Evolutionary conservation across 257 asterid species (phyloP).

Genomic region (Leonotis leonurus): DNA sequence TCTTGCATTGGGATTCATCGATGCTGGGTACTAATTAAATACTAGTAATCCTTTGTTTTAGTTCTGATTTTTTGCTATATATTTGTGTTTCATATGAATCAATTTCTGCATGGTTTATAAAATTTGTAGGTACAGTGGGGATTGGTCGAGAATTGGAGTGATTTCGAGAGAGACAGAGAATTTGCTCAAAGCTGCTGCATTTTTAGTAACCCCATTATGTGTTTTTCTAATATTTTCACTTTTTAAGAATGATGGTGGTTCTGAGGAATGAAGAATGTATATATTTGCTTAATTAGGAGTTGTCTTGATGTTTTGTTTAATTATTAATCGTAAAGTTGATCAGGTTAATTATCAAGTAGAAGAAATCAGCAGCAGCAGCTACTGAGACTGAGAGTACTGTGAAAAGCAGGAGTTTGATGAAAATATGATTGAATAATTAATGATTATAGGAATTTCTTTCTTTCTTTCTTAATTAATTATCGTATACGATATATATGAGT

Average conservation of each 20-base stretch:
- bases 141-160: constrained; percentile 86
- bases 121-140: constrained; percentile 76
- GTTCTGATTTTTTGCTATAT: neutral
- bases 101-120: neutral
- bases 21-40: constrained; percentile 74
- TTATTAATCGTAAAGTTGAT: too few species aligned
- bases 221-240: constrained; percentile 34
- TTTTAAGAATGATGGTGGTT: constrained; percentile 6
- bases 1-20: constrained; percentile 67
- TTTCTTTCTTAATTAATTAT: too few species aligned
- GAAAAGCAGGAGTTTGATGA: too few species aligned
- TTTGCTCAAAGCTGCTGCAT: constrained; percentile 58
- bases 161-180: constrained; percentile 57
- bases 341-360: too few species aligned
- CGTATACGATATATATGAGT: too few species aligned
- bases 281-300: too few species aligned
- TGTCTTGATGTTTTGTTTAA: neutral
- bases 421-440: too few species aligned
- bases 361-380: too few species aligned
- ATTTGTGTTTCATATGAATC: neutral
- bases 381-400: too few species aligned
- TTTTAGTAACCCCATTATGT: constrained; percentile 62
- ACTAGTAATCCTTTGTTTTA: neutral
- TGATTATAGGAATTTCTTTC: too few species aligned
- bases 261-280: constrained; percentile 19